phyloP scores from a whole-genome alignment of 805 yeast species.

The Naumovozyma castellii region DNA sequence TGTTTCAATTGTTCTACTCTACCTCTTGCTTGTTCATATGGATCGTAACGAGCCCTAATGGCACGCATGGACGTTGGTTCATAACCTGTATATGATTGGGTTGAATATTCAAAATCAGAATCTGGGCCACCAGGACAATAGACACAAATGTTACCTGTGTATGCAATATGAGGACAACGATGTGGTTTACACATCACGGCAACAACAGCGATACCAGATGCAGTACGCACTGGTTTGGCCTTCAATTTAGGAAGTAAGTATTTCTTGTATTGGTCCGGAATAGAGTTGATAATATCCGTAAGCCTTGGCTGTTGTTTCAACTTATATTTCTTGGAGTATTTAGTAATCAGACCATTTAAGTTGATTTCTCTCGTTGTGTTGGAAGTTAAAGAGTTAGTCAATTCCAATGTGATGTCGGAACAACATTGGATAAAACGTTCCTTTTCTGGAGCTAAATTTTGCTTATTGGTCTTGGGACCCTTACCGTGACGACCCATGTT shows the following conservation, averaged over 20 bases:
- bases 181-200: slow-evolving; percentile 99
- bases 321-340: slow-evolving; percentile 83
- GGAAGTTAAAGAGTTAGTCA: slow-evolving; percentile 65
- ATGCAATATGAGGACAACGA: slow-evolving; percentile 97
- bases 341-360: slow-evolving; percentile 77
- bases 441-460: slow-evolving; percentile 76
- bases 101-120: slow-evolving; percentile 93
- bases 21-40: slow-evolving; percentile 97
- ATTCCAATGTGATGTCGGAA: slow-evolving; percentile 80
- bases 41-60: slow-evolving; percentile 96
- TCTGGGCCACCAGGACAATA: slow-evolving; percentile 99
- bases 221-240: slow-evolving; percentile 98
- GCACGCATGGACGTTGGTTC: slow-evolving; percentile 99
- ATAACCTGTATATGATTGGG: slow-evolving; percentile 96
- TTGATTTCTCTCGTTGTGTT: slow-evolving; percentile 47
- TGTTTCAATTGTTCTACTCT: slow-evolving; percentile 92
- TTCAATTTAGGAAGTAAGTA: slow-evolving; percentile 84
- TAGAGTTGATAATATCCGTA: slow-evolving; percentile 88
- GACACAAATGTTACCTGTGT: slow-evolving; percentile 96
- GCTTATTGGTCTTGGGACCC: slow-evolving; percentile 39
- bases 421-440: slow-evolving; percentile 90
- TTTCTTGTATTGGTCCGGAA: slow-evolving; percentile 92
- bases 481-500: slow-evolving; percentile 31
- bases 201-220: slow-evolving; percentile 97
- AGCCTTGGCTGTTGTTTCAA: slow-evolving; percentile 86